Evolutionary conservation across 352 stramenopile species (phyloP), one percentile per base, ranked within the genome.

Genomic region (Globisporangium spinosum): DNA sequence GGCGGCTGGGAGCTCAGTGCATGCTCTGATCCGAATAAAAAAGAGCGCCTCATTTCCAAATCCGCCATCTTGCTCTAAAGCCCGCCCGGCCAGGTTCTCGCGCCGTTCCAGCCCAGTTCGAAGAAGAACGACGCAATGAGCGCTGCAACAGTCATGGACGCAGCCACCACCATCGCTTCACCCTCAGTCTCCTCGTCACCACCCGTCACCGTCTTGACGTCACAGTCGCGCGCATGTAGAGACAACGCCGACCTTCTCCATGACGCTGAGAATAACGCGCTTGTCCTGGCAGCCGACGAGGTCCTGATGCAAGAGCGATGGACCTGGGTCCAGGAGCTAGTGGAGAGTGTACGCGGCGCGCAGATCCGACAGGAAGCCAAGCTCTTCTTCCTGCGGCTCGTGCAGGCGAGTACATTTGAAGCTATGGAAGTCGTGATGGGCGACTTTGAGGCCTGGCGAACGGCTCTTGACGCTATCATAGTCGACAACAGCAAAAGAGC

Each of bases 361-460:
- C 22, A 38, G n/a, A 40, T 7, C 0, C 23, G 32, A 15, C 22
- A 32, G 20, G 62, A 59, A 35, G 49, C 54, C 9, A 61, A 67
- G 35, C 0, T 38, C 17, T 29, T 61, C 12, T 67, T 67, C 51
- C 20, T 67, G 13, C 34, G 9, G 12, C 51, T 67, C 34, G n/a
- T 62, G 5, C 29, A 61, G 1, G 34, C 62, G 32, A 32, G 22
- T 7, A 62, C 51, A 4, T 8, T n/a, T 17, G 62, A 55, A 5
- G 62, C 51, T 23, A 40, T 67, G 49, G 51, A 67, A 15, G 20
- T 1, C 2, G 34, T 43, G 49, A 38, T 61, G 51, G 13, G 17
- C 15, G 62, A 62, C 54, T 38, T 67, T 22, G 62, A 67, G 3
- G 7, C 51, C 12, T 67, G 62, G 62, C 32, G 62, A 38, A 12